phyloP scores from a whole-genome alignment of 768 basidiomycete species.

The Leccinum pellstonianum region DNA sequence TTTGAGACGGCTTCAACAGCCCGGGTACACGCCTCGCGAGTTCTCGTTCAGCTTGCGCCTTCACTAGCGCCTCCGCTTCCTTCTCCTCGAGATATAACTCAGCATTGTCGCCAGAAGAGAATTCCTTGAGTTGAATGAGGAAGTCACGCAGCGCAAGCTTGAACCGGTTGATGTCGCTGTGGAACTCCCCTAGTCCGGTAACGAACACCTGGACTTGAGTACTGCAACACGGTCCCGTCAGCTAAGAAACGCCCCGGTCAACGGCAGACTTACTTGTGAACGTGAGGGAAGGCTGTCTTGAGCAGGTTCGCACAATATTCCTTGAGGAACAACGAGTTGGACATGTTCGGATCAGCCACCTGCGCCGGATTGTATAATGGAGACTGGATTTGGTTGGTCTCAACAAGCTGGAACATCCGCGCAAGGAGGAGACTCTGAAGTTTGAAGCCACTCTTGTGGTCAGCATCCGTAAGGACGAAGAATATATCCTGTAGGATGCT shows the following conservation, averaged over 20 bases:
- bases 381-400: conserved; percentile 72
- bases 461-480: conserved; percentile 95
- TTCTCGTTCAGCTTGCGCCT: conserved; percentile 81
- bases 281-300: conserved; percentile 88
- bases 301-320: conserved; percentile 86
- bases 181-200: conserved; percentile 62
- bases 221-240: conserved; percentile 36
- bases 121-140: conserved; percentile 97
- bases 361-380: conserved; percentile 83
- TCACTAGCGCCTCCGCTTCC: conserved; percentile 76
- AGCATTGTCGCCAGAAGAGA: conserved; percentile 86
- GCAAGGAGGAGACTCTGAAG: conserved; percentile 90
- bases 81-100: conserved; percentile 95
- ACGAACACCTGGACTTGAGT: conserved; percentile 74
- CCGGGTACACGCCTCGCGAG: conserved; percentile 95
- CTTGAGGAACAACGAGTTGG: conserved; percentile 77
- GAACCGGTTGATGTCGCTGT: conserved; percentile 85
- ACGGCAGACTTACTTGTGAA: conserved; percentile 63
- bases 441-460: conserved; percentile 99
- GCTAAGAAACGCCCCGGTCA: conserved; percentile 3
- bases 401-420: conserved; percentile 90
- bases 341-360: conserved; percentile 64
- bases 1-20: conserved; percentile 92
- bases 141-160: conserved; percentile 95
- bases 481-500: conserved; percentile 94